phyloP scores from a whole-genome alignment of 1,284 basidiomycete genomes.

The Leucoagaricus sp. region DNA sequence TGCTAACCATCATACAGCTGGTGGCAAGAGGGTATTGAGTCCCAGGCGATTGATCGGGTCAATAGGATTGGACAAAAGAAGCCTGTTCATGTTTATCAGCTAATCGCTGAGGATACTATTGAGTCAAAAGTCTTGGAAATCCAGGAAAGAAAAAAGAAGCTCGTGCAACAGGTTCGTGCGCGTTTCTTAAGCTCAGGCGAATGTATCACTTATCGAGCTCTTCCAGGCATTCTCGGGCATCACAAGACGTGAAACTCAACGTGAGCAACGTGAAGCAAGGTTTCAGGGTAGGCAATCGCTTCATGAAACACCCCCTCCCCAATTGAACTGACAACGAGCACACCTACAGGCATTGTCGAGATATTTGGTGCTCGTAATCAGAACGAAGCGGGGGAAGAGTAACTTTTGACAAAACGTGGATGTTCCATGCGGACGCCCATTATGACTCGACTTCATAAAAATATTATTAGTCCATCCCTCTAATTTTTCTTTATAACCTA shows the following conservation, averaged over 20 bases:
- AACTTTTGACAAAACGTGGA: background rate
- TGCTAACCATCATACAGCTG: constrained; percentile 42
- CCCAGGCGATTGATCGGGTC: constrained; percentile 82
- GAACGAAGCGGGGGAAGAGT: constrained; percentile 9
- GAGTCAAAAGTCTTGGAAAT: constrained; percentile 86
- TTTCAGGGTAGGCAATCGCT: constrained; percentile 56
- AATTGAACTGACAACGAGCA: background rate
- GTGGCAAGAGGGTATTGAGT: constrained; percentile 90
- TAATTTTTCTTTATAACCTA: background rate
- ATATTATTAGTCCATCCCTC: background rate
- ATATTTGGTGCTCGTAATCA: constrained; percentile 52
- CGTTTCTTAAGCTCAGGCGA: background rate
- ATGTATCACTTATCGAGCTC: background rate
- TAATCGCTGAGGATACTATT: constrained; percentile 86
- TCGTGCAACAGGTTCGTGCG: constrained; percentile 63
- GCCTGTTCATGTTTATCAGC: constrained; percentile 82
- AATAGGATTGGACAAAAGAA: constrained; percentile 80
- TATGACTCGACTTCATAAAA: background rate
- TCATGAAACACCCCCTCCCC: constrained; percentile 2
- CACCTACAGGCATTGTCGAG: constrained; percentile 36
- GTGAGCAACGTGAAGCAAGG: constrained; percentile 73
- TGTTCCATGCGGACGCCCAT: background rate
- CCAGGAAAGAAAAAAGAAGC: constrained; percentile 75
- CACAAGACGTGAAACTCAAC: constrained; percentile 66
- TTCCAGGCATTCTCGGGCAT: constrained; percentile 77